phyloP scores from a whole-genome alignment of 2,329 filamentous ascomycete species.

The Fusarium austroafricanum region DNA sequence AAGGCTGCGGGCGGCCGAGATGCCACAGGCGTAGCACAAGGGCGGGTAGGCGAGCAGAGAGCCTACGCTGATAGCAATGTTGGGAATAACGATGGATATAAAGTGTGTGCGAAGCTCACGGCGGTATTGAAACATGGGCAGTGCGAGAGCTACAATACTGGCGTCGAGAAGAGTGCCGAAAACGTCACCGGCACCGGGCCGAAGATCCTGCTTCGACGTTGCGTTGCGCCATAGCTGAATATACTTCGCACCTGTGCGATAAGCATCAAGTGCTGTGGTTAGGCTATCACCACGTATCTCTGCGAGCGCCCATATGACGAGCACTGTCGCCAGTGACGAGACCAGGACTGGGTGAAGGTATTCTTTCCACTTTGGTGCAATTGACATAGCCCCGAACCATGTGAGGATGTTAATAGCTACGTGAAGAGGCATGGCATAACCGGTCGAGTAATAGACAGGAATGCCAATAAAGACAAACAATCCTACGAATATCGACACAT shows the following conservation, averaged over 20 bases:
- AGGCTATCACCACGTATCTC: slow-evolving; percentile 57
- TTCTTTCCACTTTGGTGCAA: slow-evolving; percentile 61
- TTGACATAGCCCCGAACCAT: slow-evolving; percentile 62
- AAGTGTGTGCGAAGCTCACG: slow-evolving; percentile 66
- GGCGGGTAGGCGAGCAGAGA: slow-evolving; percentile 69
- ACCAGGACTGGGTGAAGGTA: slow-evolving; percentile 70
- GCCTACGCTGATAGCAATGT: slow-evolving; percentile 61
- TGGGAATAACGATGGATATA: slow-evolving; percentile 65
- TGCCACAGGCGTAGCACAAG: slow-evolving; percentile 66
- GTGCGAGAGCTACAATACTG: slow-evolving; percentile 67
- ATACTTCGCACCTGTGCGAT: slow-evolving; percentile 66
- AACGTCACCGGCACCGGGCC: slow-evolving; percentile 68
- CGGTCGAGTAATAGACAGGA: slow-evolving; percentile 64
- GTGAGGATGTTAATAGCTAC: slow-evolving; percentile 61
- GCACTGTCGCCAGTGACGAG: slow-evolving; percentile 63
- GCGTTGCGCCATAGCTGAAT: slow-evolving; percentile 60
- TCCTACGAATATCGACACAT: slow-evolving; percentile 57
- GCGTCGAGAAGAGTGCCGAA: slow-evolving; percentile 67
- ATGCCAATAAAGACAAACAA: slow-evolving; percentile 64
- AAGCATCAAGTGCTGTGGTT: slow-evolving; percentile 56
- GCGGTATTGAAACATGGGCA: slow-evolving; percentile 72
- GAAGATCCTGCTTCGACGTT: slow-evolving; percentile 23
- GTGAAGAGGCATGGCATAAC: slow-evolving; percentile 64
- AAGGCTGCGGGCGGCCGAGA: slow-evolving; percentile 62
- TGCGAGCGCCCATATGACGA: slow-evolving; percentile 65